Evolutionary conservation across 1,139 yeast genomes (phyloP), one percentile per base, ranked within the genome.

Genomic region (Geotrichum macrosporum): DNA sequence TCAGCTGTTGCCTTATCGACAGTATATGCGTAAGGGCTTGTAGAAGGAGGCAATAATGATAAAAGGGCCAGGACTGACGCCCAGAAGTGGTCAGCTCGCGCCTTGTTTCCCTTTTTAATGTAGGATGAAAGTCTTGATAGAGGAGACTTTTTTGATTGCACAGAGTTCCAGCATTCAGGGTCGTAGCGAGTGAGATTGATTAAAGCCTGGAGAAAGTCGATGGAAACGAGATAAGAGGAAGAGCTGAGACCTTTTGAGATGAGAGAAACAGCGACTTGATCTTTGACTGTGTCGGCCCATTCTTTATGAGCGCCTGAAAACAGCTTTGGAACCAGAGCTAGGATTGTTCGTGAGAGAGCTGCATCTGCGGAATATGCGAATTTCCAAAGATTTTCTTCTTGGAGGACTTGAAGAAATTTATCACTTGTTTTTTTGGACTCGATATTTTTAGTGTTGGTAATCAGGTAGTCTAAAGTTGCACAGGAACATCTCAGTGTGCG

Each of bases 401-500:
- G 53, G 46, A 75, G 55, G 21, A 75, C 57, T 10, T 64, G 67
- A 54, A 68, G 62, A 60, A 54, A 46, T 37, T 19, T 33, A 41
- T 22, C 59, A n/a, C 33, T 47, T 4, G 32, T 48, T 44, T 5
- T 32, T 8, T 24, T 24, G 33, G 3, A 57, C 44, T 41, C 43
- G 13, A 44, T 9, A n/a, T 20, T 40, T 21, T 35, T 32, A 8
- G 61, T 57, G 4, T 62, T 59, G 13, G 53, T 57, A 3, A 71
- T 54, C 36, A 80, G 48, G 48, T 74, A 73, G 1, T 67, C 70
- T 20, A 83, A 60, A 61, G 84, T 66, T 40, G 69, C 69, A 9
- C 84, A 57, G 3, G 81, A 69, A 5, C 81, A 69, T 40, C 74
- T 72, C 12, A 80, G 62, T 1, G 82, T 74, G 47, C 95, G 69